phyloP scores from a whole-genome alignment of 1,284 basidiomycete species.

The Cystobasidium sp. region DNA sequence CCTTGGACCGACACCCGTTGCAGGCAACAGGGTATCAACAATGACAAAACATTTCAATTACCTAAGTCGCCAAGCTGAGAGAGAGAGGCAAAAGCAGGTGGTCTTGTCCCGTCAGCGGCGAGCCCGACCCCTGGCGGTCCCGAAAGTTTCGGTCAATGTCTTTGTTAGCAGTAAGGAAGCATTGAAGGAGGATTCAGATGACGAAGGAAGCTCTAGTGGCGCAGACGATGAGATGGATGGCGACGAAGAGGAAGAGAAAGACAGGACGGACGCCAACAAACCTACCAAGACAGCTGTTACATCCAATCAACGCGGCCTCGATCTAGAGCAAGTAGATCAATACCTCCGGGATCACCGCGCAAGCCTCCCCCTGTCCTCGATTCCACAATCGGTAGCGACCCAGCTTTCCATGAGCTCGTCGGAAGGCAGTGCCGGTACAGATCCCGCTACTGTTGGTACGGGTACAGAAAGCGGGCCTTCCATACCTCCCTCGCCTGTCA shows the following conservation, averaged over 20 bases:
- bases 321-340: slow-evolving; percentile 12
- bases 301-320: neutral
- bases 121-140: slow-evolving; percentile 88
- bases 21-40: slow-evolving; percentile 59
- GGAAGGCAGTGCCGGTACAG: slow-evolving; percentile 17
- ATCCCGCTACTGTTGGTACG: slow-evolving; percentile 16
- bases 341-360: slow-evolving; percentile 14
- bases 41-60: slow-evolving; percentile 63
- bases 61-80: slow-evolving; percentile 62
- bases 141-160: slow-evolving; percentile 86
- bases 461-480: slow-evolving; percentile 44
- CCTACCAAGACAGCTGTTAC: neutral
- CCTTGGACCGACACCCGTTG: neutral
- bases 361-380: neutral
- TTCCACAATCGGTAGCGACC: neutral
- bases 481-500: slow-evolving; percentile 47
- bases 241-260: slow-evolving; percentile 44
- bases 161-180: slow-evolving; percentile 85
- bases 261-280: slow-evolving; percentile 8
- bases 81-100: slow-evolving; percentile 61
- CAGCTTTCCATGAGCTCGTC: slow-evolving; percentile 5
- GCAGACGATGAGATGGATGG: slow-evolving; percentile 43
- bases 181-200: slow-evolving; percentile 77
- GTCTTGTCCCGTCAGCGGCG: slow-evolving; percentile 72
- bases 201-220: slow-evolving; percentile 47